Evolutionary conservation across 768 basidiomycete species (phyloP), one percentile per base, ranked within the genome.

Genomic region (Suillus paluster): DNA sequence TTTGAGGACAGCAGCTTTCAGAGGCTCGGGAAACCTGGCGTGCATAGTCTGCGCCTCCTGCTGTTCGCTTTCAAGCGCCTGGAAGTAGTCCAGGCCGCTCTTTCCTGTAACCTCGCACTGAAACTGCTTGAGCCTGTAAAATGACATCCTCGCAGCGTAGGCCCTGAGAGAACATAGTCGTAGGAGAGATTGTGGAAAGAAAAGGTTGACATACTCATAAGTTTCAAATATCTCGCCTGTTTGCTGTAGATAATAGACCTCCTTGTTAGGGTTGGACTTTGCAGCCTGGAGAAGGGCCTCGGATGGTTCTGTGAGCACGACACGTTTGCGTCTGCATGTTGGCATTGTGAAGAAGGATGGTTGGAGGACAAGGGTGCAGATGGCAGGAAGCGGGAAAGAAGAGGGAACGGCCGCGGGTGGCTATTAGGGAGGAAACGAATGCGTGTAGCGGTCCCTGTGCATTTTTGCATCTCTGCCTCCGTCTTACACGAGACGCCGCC

Each of bases 51-150:
- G 84, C 36, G 92, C 92, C 78, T 99, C 97, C 68, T 89, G 87
- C 63, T 84, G 87, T 77, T 99, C 97, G 61, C 93, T 95, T 68
- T 94, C 89, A 49, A 96, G 82, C 25, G 97, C 97, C 71, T 94
- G 88, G 76, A 96, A 97, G 78, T 95, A 99, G 80, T 94, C 91
- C 58, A 99, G 84, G 59, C 90, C 89, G 67, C 92, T 91, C 80
- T 95, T 97, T 76, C 96, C 95, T 38, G 94, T 95, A 70, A 96
- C 94, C 80, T 98, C 97, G 74, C 97, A 99, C 72, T 97, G 94
- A 78, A 98, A 99, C 71, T 95, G 90, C 71, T 94, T 95, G 63
- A 93, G 84, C 59, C 88, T 86, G 80, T 97, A 97, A 82, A 97
- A 99, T 63, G 92, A 90, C 86, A 97, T 92, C 69, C 97, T 90